Conservation (phyloP, 1,284 basidiomycete species). For the Trichosporon ovoides region DNA sequence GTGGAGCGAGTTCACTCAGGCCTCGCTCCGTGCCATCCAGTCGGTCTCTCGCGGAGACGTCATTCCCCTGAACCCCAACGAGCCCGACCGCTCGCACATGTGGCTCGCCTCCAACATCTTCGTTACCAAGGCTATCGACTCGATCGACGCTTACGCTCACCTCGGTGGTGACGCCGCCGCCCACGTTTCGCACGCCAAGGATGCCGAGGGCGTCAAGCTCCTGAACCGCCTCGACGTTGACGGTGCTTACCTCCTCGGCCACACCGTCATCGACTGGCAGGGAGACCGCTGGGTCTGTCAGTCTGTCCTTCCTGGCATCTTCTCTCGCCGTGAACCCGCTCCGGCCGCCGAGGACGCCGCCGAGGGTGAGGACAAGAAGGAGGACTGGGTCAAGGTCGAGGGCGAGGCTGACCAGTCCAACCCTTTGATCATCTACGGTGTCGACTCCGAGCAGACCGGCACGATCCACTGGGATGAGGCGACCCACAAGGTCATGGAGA, state of each 20-base stretch:
- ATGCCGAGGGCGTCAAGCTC: slow-evolving; percentile 54
- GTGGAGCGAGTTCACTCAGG: slow-evolving; percentile 55
- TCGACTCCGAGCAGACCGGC: slow-evolving; percentile 53
- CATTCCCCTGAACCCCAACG: slow-evolving; percentile 56
- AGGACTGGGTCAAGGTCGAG: slow-evolving; percentile 46
- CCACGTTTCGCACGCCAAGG: slow-evolving; percentile 56
- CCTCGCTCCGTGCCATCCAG: slow-evolving; percentile 53
- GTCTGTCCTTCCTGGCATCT: slow-evolving; percentile 56
- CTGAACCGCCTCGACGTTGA: slow-evolving; percentile 61
- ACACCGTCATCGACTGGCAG: slow-evolving; percentile 56
- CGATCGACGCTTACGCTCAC: slow-evolving; percentile 54
- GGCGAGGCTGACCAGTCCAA: slow-evolving; percentile 61
- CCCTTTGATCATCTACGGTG: slow-evolving; percentile 55
- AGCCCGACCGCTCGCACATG: slow-evolving; percentile 54
- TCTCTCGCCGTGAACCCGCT: slow-evolving; percentile 45
- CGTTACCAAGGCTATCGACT: slow-evolving; percentile 56
- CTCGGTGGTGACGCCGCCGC: slow-evolving; percentile 57
- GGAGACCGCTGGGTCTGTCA: slow-evolving; percentile 59
- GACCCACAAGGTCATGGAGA: slow-evolving; percentile 54
- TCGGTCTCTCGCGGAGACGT: slow-evolving; percentile 54
- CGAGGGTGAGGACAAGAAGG: slow-evolving; percentile 37
- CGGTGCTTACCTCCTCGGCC: slow-evolving; percentile 71
- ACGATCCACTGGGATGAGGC: slow-evolving; percentile 49
- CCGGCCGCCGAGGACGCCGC: slow-evolving; percentile 26
- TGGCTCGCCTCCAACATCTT: slow-evolving; percentile 58